Evolutionary conservation across 1,284 basidiomycete species (phyloP).

Genomic region (Quambalaria eucalypti): DNA sequence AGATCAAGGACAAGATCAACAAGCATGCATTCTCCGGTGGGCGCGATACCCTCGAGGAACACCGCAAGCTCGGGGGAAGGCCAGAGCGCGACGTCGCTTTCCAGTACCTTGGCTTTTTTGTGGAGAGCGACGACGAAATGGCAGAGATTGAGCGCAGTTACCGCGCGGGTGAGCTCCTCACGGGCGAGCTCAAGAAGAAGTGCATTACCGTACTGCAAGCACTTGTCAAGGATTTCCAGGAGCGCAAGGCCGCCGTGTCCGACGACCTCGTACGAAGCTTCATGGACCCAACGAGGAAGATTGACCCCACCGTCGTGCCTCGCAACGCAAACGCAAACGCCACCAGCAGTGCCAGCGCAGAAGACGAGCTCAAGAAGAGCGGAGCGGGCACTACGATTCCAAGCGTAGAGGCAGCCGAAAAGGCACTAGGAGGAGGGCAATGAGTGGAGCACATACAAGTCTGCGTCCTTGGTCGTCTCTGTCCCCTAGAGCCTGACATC

Average conservation of each 20-base stretch:
- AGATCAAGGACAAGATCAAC: constrained; percentile 98
- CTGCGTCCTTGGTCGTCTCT: too few relatives aligned
- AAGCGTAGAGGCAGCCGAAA: neutral
- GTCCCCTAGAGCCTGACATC: too few relatives aligned
- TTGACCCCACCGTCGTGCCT: constrained; percentile 47
- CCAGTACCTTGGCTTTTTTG: constrained; percentile 93
- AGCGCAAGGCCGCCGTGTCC: constrained; percentile 71
- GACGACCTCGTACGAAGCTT: constrained; percentile 68
- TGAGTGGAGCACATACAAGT: too few relatives aligned
- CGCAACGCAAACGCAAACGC: neutral
- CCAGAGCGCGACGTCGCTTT: constrained; percentile 93
- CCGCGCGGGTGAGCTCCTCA: constrained; percentile 74
- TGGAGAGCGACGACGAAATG: constrained; percentile 85
- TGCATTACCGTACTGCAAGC: constrained; percentile 77
- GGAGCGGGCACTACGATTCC: neutral
- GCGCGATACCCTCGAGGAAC: constrained; percentile 82
- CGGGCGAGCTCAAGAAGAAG: constrained; percentile 82
- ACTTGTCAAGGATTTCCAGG: constrained; percentile 82
- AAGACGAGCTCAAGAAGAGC: neutral
- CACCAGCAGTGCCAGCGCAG: neutral
- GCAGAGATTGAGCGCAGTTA: constrained; percentile 79
- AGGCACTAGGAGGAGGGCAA: too few relatives aligned
- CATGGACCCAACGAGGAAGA: constrained; percentile 76
- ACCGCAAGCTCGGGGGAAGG: constrained; percentile 76
- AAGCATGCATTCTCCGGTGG: constrained; percentile 53